These are phyloP conservation scores for Talaromyces adpressus DNA, from an alignment of 495 filamentous ascomycete genomes.

Conservation along the genomic window DNA sequence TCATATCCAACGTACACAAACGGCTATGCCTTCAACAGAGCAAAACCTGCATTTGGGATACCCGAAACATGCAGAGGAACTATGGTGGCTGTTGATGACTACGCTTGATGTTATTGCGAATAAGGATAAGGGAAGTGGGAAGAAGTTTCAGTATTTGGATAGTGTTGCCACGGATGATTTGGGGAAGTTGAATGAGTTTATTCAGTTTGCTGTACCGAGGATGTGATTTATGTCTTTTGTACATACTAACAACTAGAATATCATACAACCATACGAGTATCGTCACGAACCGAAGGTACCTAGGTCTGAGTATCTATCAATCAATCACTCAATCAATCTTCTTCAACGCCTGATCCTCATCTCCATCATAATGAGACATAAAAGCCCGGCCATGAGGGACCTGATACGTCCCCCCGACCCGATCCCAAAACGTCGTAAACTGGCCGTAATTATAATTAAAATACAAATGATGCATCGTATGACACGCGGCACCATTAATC, in stretches of 20 bases:
- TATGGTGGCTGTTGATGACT: constrained; percentile 30
- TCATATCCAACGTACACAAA: neutral
- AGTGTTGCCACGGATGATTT: constrained; percentile 29
- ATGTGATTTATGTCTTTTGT: neutral
- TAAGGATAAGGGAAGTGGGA: neutral
- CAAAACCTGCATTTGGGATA: constrained; percentile 25
- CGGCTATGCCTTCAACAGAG: constrained; percentile 5
- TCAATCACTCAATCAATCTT: constrained; percentile 52
- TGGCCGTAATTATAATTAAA: constrained; percentile 84
- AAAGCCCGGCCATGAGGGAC: constrained; percentile 30
- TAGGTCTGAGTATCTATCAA: too few relatives aligned
- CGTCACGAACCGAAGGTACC: neutral
- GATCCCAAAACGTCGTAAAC: constrained; percentile 74
- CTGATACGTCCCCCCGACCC: constrained; percentile 62
- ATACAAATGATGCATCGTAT: constrained; percentile 73
- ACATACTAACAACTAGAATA: neutral
- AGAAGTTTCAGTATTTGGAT: constrained; percentile 24
- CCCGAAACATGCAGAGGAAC: constrained; percentile 33
- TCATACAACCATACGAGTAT: neutral
- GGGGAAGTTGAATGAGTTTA: constrained; percentile 31
- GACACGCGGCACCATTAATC: constrained; percentile 74
- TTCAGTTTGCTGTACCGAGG: constrained; percentile 20
- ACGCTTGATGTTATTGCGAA: constrained; percentile 19
- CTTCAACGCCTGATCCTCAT: constrained; percentile 30
- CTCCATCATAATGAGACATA: too few relatives aligned